Evolutionary conservation across 371 early-diverging fungal genomes (phyloP).

Genomic region (Apophysomyces ossiformis): DNA sequence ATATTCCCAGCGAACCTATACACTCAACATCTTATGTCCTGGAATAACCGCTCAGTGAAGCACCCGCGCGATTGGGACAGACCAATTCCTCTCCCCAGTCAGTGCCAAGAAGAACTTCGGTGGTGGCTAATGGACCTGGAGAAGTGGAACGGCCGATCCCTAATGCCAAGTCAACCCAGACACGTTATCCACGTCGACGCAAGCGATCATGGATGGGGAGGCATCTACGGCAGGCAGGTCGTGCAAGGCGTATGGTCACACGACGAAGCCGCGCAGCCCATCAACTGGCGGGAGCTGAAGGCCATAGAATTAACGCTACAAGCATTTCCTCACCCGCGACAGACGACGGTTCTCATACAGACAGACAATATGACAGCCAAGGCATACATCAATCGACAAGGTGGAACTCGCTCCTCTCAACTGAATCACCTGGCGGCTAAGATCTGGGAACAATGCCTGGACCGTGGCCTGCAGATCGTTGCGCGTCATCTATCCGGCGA

Average conservation of each 20-base stretch:
- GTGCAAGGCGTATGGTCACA: too few relatives aligned
- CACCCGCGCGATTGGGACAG: too few relatives aligned
- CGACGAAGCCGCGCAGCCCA: constrained; percentile 17
- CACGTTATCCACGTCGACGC: constrained; percentile 26
- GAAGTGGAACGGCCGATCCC: constrained; percentile 21
- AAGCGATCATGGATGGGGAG: constrained; percentile 27
- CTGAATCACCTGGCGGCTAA: constrained; percentile 24
- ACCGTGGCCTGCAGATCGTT: constrained; percentile 17
- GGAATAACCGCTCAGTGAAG: too few relatives aligned
- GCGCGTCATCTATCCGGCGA: constrained; percentile 29
- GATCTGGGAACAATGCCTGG: constrained; percentile 28
- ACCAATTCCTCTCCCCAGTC: neutral
- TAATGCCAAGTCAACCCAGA: constrained; percentile 3
- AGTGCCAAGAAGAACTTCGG: constrained; percentile 16
- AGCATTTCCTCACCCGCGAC: constrained; percentile 14
- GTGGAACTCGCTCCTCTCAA: constrained; percentile 25
- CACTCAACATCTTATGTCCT: too few relatives aligned
- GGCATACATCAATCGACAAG: constrained; percentile 35
- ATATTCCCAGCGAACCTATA: constrained; percentile 22
- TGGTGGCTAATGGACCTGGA: constrained; percentile 19
- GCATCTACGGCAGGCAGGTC: neutral
- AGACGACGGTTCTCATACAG: constrained; percentile 23
- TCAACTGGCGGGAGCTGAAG: constrained; percentile 34
- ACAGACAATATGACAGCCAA: constrained; percentile 35
- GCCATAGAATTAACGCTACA: constrained; percentile 18